A percentile compares a stretch with the other conserved stretches of the same genome.
These are phyloP conservation scores for Monosporozyma unispora DNA, from an alignment of 805 yeast species.

Conservation along the genomic window DNA sequence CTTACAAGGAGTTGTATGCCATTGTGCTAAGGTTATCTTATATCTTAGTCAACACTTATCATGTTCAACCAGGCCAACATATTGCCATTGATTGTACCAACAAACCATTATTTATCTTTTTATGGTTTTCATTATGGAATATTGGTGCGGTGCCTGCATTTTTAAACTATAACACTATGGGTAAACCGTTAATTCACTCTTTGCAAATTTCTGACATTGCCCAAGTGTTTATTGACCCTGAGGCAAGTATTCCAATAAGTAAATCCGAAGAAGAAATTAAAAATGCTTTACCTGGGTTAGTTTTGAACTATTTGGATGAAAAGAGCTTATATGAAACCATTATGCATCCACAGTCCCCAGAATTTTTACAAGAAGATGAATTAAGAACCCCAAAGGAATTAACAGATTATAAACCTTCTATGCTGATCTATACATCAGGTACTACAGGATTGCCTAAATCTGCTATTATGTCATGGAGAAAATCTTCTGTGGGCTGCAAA, in stretches of 20 bases:
- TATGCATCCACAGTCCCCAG: constrained; percentile 34
- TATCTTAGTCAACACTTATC: constrained; percentile 53
- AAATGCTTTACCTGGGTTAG: constrained; percentile 31
- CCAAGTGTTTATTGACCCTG: constrained; percentile 68
- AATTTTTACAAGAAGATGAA: constrained; percentile 46
- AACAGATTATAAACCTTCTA: constrained; percentile 52
- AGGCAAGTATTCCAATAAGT: constrained; percentile 44
- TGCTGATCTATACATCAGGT: constrained; percentile 83
- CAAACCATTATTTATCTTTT: constrained; percentile 68
- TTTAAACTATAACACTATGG: constrained; percentile 69
- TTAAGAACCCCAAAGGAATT: constrained; percentile 48
- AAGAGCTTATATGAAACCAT: constrained; percentile 35
- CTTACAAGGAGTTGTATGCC: constrained; percentile 62
- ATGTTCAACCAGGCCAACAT: constrained; percentile 55
- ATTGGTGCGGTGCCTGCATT: constrained; percentile 86
- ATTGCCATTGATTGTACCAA: constrained; percentile 73
- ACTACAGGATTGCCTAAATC: constrained; percentile 94
- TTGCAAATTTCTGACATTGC: constrained; percentile 55
- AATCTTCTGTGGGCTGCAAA: constrained; percentile 59
- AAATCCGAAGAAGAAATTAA: constrained; percentile 40
- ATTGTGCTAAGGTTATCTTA: constrained; percentile 57
- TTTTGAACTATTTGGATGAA: constrained; percentile 46
- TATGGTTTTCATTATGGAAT: constrained; percentile 86
- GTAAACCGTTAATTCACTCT: constrained; percentile 72
- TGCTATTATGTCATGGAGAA: constrained; percentile 88